A percentile compares a stretch with the other conserved stretches of the same genome.
Conservation (phyloP, 345 rosid species). For the Laguncularia racemosa region DNA sequence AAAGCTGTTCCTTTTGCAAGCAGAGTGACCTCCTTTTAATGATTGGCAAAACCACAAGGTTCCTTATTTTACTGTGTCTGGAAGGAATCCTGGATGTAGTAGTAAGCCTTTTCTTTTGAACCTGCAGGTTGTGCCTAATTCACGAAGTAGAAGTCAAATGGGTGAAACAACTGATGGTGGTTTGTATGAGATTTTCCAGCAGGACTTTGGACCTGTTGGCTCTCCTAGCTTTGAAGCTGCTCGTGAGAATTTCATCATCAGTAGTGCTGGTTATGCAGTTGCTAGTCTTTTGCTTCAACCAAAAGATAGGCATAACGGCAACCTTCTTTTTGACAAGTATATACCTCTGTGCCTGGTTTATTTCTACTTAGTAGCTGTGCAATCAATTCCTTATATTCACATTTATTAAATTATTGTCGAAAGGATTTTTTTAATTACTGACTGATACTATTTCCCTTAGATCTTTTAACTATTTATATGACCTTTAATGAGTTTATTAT, state of each 20-base stretch:
- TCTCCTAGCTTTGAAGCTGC: conserved; percentile 85
- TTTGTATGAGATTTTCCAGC: conserved; percentile 93
- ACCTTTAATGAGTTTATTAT: too few relatives aligned
- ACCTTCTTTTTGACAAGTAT: conserved; percentile 95
- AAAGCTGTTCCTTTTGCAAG: too few relatives aligned
- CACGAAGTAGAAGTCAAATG: conserved; percentile 98
- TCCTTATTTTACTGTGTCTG: not conserved
- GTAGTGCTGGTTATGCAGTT: conserved; percentile 99
- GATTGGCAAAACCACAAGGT: not conserved
- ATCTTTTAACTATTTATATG: too few relatives aligned
- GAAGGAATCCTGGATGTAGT: too few relatives aligned
- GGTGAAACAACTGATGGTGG: conserved; percentile 99
- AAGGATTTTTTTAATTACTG: too few relatives aligned
- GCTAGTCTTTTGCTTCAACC: conserved; percentile 98
- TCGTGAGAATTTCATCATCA: conserved; percentile 86
- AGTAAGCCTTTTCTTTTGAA: not conserved
- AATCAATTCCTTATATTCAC: too few relatives aligned
- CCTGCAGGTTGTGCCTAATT: conserved; percentile 81
- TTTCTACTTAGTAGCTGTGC: too few relatives aligned
- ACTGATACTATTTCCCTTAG: too few relatives aligned
- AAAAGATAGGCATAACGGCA: conserved; percentile 98
- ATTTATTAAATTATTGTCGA: too few relatives aligned
- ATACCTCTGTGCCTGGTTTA: not conserved
- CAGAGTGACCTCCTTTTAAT: too few relatives aligned
- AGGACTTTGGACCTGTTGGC: conserved; percentile 94